phyloP scores from a whole-genome alignment of 2,329 filamentous ascomycete species.

The Botrytis porri region DNA sequence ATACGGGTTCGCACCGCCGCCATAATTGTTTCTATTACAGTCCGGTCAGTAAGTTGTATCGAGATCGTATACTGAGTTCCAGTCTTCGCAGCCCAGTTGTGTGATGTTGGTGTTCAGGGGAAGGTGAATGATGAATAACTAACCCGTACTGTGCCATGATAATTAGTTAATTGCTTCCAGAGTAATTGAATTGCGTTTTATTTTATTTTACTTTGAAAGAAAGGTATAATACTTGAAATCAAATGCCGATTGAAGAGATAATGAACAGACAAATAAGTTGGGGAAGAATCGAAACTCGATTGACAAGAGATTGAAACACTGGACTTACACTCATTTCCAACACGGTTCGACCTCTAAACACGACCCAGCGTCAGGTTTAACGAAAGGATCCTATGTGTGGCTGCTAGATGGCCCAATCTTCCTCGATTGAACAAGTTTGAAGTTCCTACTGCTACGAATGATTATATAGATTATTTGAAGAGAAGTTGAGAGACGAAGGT shows the following conservation, averaged over 20 bases:
- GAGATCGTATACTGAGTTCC: too few relatives aligned
- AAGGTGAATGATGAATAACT: conserved; percentile 26
- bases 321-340: conserved; percentile 35
- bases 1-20: conserved; percentile 38
- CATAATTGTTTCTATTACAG: neutral
- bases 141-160: conserved; percentile 38
- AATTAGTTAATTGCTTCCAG: conserved; percentile 26
- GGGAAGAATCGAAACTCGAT: conserved; percentile 24
- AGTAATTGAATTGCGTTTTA: neutral
- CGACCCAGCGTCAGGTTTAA: neutral
- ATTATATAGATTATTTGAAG: neutral
- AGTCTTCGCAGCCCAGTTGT: neutral
- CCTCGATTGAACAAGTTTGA: neutral
- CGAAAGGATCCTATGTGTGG: neutral
- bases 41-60: neutral
- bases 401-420: neutral
- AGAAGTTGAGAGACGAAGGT: neutral
- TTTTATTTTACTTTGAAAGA: neutral
- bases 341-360: conserved; percentile 18
- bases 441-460: neutral
- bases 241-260: neutral
- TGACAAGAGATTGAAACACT: conserved; percentile 28
- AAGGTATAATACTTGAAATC: neutral
- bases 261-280: neutral
- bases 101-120: neutral